phyloP scores from a whole-genome alignment of 495 filamentous ascomycete species.

The Aspergillus affinis region DNA sequence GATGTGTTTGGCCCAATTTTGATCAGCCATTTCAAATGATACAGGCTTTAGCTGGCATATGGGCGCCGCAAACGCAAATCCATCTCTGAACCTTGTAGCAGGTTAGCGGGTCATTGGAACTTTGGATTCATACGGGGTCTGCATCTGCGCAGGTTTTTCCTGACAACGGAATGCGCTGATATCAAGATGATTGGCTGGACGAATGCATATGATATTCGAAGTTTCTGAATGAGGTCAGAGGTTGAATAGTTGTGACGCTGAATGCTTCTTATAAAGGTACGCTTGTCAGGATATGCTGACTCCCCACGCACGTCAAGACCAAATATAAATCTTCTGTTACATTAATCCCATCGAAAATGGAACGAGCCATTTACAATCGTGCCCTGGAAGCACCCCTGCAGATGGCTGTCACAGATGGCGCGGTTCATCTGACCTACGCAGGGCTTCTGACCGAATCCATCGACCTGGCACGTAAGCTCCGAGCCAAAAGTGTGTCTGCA shows the following conservation, averaged over 20 bases:
- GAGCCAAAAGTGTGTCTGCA: neutral
- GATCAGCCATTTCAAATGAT: too few species aligned
- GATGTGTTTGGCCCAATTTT: neutral
- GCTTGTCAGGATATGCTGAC: neutral
- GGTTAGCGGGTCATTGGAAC: too few species aligned
- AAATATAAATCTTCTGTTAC: too few species aligned
- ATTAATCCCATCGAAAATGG: neutral
- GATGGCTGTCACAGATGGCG: conserved; percentile 1
- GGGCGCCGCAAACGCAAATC: neutral
- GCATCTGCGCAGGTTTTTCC: too few species aligned
- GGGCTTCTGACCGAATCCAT: conserved; percentile 5
- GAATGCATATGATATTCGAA: too few species aligned
- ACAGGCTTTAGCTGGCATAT: neutral
- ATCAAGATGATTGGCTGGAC: too few species aligned
- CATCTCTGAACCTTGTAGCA: neutral
- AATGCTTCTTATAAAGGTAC: neutral
- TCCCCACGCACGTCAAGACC: neutral
- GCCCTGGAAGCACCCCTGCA: conserved; percentile 2
- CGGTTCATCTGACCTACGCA: conserved; percentile 3
- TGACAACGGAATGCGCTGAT: too few species aligned
- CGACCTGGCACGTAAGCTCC: neutral
- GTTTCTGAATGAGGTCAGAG: too few species aligned
- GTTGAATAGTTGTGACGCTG: too few species aligned
- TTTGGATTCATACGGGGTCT: too few species aligned
- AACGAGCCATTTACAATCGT: conserved; percentile 5